A percentile compares a stretch with the other conserved stretches of the same genome.
Conservation (phyloP, 192 early-diverging fungal genomes). For the Backusella westeae region DNA sequence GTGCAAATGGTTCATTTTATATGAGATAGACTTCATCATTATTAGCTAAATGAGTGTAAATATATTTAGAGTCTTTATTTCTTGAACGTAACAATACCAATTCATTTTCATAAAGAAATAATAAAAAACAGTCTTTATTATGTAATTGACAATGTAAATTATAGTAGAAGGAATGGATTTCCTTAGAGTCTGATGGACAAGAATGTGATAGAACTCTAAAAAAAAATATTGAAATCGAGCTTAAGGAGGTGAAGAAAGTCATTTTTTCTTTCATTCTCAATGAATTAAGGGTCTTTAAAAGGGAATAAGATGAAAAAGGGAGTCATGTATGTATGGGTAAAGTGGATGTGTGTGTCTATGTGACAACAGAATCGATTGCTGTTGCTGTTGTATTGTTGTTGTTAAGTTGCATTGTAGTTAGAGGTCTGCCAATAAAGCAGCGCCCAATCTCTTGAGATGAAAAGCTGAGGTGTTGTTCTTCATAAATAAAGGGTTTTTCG, state of each 20-base stretch:
- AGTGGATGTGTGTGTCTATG: neutral
- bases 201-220: neutral
- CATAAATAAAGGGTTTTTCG: slow-evolving; percentile 86
- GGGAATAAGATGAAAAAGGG: neutral
- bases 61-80: too few species aligned
- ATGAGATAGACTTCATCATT: too few species aligned
- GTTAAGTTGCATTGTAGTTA: neutral
- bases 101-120: too few species aligned
- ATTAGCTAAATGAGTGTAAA: too few species aligned
- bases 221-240: neutral
- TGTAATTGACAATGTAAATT: neutral
- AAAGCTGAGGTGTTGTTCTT: slow-evolving; percentile 15
- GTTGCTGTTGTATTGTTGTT: neutral
- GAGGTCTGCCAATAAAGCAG: slow-evolving; percentile 11
- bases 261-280: neutral
- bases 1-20: too few species aligned
- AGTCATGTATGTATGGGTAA: too few species aligned
- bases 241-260: neutral
- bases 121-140: neutral
- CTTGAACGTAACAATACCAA: too few species aligned
- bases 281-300: neutral
- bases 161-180: neutral
- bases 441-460: slow-evolving; percentile 3
- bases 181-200: neutral
- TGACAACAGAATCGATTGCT: neutral